Evolutionary conservation across 805 yeast species (phyloP).

Genomic region (Millerago galiae): DNA sequence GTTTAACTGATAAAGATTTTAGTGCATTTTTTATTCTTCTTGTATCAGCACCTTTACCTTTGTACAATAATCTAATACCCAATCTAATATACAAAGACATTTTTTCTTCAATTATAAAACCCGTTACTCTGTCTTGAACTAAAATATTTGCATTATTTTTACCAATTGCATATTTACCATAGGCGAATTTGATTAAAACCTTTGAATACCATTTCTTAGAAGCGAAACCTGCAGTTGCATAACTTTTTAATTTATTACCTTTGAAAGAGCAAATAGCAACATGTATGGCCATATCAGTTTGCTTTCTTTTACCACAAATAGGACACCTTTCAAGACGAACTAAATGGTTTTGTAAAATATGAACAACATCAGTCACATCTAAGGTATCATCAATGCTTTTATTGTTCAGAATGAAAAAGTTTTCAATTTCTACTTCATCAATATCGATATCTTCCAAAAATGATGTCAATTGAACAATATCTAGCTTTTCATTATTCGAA

Average conservation of each 20-base stretch:
- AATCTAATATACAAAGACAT: conserved; percentile 84
- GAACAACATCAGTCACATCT: conserved; percentile 47
- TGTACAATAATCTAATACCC: conserved; percentile 79
- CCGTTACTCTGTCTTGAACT: conserved; percentile 88
- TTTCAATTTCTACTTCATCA: conserved; percentile 14
- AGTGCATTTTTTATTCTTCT: conserved; percentile 56
- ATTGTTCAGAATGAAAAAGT: conserved; percentile 13
- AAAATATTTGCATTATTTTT: conserved; percentile 89
- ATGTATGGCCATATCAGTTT: conserved; percentile 77
- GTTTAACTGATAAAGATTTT: conserved; percentile 62
- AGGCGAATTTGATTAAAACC: conserved; percentile 73
- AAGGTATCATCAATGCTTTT: conserved; percentile 31
- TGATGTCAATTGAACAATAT: conserved; percentile 51
- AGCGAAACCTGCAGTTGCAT: conserved; percentile 76
- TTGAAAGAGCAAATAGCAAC: conserved; percentile 79
- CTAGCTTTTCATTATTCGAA: conserved; percentile 28
- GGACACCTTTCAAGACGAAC: conserved; percentile 58
- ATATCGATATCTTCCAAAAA: conserved; percentile 41
- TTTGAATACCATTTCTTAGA: conserved; percentile 86
- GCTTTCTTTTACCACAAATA: conserved; percentile 59
- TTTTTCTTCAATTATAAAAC: conserved; percentile 86
- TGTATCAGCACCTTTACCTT: conserved; percentile 60
- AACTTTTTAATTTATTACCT: conserved; percentile 67
- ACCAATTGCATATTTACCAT: conserved; percentile 83
- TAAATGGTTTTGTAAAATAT: conserved; percentile 40